A percentile compares a stretch with the other conserved stretches of the same genome.
These are phyloP conservation scores for Solanum chaucha DNA, from an alignment of 257 asterid genomes.

Conservation along the genomic window DNA sequence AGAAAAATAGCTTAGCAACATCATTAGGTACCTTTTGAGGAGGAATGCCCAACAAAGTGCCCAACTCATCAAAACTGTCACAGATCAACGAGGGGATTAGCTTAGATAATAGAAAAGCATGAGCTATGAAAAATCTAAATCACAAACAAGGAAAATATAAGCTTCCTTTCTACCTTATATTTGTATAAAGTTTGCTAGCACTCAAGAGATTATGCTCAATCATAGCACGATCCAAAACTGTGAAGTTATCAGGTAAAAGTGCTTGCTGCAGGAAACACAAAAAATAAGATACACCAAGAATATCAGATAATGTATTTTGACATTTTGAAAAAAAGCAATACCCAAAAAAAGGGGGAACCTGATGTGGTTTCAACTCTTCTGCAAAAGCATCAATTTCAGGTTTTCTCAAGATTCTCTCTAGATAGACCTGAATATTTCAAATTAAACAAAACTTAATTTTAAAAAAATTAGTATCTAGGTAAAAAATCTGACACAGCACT, in stretches of 20 bases:
- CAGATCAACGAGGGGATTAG: conserved; percentile 3
- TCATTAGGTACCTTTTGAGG: conserved; percentile 60
- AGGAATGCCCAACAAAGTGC: conserved; percentile 91
- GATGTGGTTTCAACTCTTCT: conserved; percentile 95
- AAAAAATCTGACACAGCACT: background rate
- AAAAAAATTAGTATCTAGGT: background rate
- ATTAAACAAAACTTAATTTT: background rate
- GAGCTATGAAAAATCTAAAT: conserved; percentile 3
- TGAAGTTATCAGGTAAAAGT: conserved; percentile 75
- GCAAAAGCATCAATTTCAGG: conserved; percentile 98
- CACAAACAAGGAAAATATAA: background rate
- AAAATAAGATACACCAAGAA: background rate
- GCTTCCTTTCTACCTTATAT: conserved; percentile 55
- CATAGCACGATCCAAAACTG: conserved; percentile 98
- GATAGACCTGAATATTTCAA: conserved; percentile 63
- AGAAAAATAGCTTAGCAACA: background rate
- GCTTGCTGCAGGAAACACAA: conserved; percentile 57
- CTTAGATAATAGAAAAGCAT: background rate
- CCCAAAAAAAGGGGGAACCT: conserved; percentile 33
- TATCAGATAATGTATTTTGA: background rate
- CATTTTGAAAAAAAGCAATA: background rate
- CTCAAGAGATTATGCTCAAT: conserved; percentile 95
- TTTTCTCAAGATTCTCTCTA: conserved; percentile 92
- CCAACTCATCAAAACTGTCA: conserved; percentile 84
- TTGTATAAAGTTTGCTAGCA: conserved; percentile 95